Evolutionary conservation across 257 asterid species (phyloP).

Genomic region (Eucommia ulmoides): DNA sequence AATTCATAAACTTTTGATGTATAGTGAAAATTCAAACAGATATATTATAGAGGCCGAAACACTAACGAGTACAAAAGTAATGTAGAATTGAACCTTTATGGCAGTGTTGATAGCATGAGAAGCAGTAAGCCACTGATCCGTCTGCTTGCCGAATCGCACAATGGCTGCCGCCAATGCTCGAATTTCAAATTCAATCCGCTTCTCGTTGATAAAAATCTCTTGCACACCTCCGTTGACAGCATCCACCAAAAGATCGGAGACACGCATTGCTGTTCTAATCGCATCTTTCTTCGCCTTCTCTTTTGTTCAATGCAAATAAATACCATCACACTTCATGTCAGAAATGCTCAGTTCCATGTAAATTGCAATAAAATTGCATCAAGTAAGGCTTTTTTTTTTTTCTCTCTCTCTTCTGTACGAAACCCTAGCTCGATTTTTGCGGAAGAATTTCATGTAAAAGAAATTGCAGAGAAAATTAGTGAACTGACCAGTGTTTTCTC

Average conservation of each 20-base stretch:
- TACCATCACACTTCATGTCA: too few relatives aligned
- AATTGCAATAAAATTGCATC: too few relatives aligned
- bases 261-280: slow-evolving; percentile 34
- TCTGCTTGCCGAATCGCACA: slow-evolving; percentile 58
- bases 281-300: slow-evolving; percentile 80
- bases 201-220: slow-evolving; percentile 61
- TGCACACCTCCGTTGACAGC: slow-evolving; percentile 71
- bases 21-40: background rate
- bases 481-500: slow-evolving; percentile 55
- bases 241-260: slow-evolving; percentile 59
- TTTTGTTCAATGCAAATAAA: background rate
- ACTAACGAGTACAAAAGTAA: background rate
- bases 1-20: background rate
- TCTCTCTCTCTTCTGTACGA: too few relatives aligned
- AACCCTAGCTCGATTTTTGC: background rate
- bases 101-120: slow-evolving; percentile 79
- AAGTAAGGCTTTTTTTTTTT: too few relatives aligned
- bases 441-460: background rate
- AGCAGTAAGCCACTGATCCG: slow-evolving; percentile 83
- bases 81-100: slow-evolving; percentile 39
- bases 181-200: slow-evolving; percentile 73
- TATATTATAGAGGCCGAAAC: background rate
- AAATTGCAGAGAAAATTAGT: background rate
- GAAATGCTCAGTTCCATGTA: too few relatives aligned
- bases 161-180: slow-evolving; percentile 47